These are phyloP conservation scores for Xerocomus brunneocitrinus DNA, from an alignment of 768 basidiomycete genomes.

Conservation along the genomic window DNA sequence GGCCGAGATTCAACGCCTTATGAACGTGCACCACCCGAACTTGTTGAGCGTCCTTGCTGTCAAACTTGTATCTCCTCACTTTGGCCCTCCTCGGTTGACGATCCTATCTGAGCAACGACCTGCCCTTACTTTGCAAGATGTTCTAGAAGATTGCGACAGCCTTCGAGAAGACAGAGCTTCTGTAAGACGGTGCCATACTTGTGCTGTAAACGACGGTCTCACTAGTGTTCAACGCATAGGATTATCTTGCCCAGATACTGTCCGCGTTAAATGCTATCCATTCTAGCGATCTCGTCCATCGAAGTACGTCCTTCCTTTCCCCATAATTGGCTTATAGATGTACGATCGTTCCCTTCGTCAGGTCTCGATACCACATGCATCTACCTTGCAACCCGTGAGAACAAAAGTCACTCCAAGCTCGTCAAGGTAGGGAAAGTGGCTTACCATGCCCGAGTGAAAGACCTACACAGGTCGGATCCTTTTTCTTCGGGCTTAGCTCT, in stretches of 20 bases:
- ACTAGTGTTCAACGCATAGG: conserved; percentile 38
- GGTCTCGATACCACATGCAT: conserved; percentile 59
- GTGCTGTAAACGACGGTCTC: neutral
- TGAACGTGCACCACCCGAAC: conserved; percentile 56
- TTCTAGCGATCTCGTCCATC: conserved; percentile 61
- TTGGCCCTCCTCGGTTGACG: conserved; percentile 49
- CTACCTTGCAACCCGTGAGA: conserved; percentile 52
- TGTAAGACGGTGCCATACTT: conserved; percentile 36
- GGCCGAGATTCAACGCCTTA: conserved; percentile 58
- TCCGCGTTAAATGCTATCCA: conserved; percentile 67
- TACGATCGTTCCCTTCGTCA: conserved; percentile 17
- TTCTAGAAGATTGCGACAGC: conserved; percentile 72
- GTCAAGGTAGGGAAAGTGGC: conserved; percentile 73
- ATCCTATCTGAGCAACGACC: conserved; percentile 73
- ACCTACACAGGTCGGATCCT: conserved; percentile 81
- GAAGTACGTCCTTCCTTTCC: conserved; percentile 39
- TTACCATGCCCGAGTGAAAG: conserved; percentile 68
- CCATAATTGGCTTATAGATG: neutral
- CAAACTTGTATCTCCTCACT: conserved; percentile 52
- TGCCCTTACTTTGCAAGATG: conserved; percentile 59
- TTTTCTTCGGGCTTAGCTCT: conserved; percentile 40
- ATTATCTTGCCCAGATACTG: conserved; percentile 71
- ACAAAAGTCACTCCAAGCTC: conserved; percentile 50
- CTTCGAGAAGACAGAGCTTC: conserved; percentile 68
- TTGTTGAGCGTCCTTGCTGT: conserved; percentile 65